Evolutionary conservation across 192 early-diverging fungal genomes (phyloP).

Genomic region (Coemansia sp.): DNA sequence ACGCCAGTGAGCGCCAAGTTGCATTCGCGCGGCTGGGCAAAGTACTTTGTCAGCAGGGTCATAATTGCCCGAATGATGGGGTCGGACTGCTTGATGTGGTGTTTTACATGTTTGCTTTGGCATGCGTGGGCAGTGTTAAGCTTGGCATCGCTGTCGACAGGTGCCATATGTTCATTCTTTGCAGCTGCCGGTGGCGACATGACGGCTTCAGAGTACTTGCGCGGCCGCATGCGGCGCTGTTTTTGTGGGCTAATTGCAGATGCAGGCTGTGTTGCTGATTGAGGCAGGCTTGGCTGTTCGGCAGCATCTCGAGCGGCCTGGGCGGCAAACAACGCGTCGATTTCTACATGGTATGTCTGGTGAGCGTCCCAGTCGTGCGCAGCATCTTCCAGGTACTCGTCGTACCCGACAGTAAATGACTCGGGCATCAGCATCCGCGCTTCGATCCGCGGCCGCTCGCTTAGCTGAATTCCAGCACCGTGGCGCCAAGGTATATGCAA

Average conservation of each 20-base stretch:
- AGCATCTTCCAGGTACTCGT: slow-evolving; percentile 58
- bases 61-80: slow-evolving; percentile 68
- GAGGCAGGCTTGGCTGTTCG: not conserved
- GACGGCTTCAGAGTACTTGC: slow-evolving; percentile 52
- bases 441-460: slow-evolving; percentile 21
- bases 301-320: slow-evolving; percentile 28
- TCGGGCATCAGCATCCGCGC: slow-evolving; percentile 30
- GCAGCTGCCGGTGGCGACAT: slow-evolving; percentile 3
- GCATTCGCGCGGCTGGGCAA: slow-evolving; percentile 80
- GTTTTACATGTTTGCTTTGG: slow-evolving; percentile 13
- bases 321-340: slow-evolving; percentile 41
- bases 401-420: slow-evolving; percentile 46
- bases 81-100: slow-evolving; percentile 58
- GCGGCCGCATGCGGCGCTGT: slow-evolving; percentile 39
- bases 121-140: not conserved
- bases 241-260: slow-evolving; percentile 16
- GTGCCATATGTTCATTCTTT: not conserved
- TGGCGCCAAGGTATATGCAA: slow-evolving; percentile 42
- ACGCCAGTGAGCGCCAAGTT: slow-evolving; percentile 92
- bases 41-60: slow-evolving; percentile 70
- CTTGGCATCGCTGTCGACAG: not conserved
- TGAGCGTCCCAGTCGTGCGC: slow-evolving; percentile 51
- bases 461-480: slow-evolving; percentile 3
- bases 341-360: slow-evolving; percentile 39
- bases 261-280: slow-evolving; percentile 6